Conservation (phyloP, 1,284 basidiomycete species). For the Moesziomyces sp. region DNA sequence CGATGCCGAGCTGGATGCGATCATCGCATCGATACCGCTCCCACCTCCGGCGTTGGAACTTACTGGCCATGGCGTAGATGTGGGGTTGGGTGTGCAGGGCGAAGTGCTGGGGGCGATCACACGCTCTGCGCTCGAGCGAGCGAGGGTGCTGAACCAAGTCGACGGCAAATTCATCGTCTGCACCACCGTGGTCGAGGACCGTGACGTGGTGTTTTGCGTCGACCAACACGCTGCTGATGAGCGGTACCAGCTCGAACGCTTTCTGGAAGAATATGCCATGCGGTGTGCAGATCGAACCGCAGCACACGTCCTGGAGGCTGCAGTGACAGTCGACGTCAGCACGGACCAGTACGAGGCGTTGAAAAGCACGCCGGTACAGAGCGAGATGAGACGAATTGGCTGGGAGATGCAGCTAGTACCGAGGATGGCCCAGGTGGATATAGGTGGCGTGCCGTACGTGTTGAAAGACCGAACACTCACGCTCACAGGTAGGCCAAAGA, state of each 20-base stretch:
- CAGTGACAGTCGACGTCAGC: slow-evolving; percentile 18
- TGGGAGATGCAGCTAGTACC: slow-evolving; percentile 19
- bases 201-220: slow-evolving; percentile 75
- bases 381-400: slow-evolving; percentile 11
- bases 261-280: slow-evolving; percentile 77
- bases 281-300: slow-evolving; percentile 12
- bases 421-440: slow-evolving; percentile 27
- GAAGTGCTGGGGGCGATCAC: slow-evolving; percentile 8
- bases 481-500: slow-evolving; percentile 17
- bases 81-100: background rate
- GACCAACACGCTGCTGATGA: slow-evolving; percentile 96
- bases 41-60: too few relatives aligned
- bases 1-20: slow-evolving; percentile 4
- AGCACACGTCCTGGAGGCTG: background rate
- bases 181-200: slow-evolving; percentile 58
- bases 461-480: slow-evolving; percentile 16
- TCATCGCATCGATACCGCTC: too few relatives aligned
- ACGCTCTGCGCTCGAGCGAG: slow-evolving; percentile 11
- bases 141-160: slow-evolving; percentile 76
- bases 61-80: too few relatives aligned
- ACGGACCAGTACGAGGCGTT: slow-evolving; percentile 19
- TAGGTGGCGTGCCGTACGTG: slow-evolving; percentile 21
- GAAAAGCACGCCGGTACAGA: background rate
- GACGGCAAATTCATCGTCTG: slow-evolving; percentile 90
- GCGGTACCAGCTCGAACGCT: slow-evolving; percentile 85